A percentile compares a stretch with the other conserved stretches of the same genome.
Conservation (phyloP, 192 early-diverging fungal species). For the Entomortierella chlamydospora region DNA sequence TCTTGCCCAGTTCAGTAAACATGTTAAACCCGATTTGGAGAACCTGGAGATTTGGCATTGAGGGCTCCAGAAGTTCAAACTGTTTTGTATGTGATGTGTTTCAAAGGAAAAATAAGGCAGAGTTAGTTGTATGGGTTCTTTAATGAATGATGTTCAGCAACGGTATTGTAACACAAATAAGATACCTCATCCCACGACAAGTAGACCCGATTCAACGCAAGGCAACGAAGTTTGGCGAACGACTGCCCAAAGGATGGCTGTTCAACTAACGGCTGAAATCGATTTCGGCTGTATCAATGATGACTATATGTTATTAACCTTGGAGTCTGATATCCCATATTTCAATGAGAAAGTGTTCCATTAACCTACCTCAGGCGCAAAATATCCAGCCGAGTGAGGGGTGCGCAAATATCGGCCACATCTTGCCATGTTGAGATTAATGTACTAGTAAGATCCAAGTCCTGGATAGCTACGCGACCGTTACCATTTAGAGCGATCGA, state of each 20-base stretch:
- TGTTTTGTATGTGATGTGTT: too few relatives aligned
- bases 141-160: too few relatives aligned
- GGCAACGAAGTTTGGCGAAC: slow-evolving; percentile 30
- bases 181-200: slow-evolving; percentile 35
- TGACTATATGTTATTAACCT: neutral
- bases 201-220: slow-evolving; percentile 37
- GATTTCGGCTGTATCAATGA: slow-evolving; percentile 31
- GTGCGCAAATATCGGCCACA: slow-evolving; percentile 58
- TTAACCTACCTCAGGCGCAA: slow-evolving; percentile 62
- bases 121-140: too few relatives aligned
- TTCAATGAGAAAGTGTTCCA: neutral
- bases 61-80: slow-evolving; percentile 56
- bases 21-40: slow-evolving; percentile 65
- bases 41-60: slow-evolving; percentile 59
- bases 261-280: slow-evolving; percentile 27
- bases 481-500: too few relatives aligned
- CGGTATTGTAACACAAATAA: too few relatives aligned
- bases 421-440: slow-evolving; percentile 61
- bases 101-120: too few relatives aligned
- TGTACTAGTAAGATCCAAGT: slow-evolving; percentile 68
- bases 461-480: slow-evolving; percentile 54
- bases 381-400: slow-evolving; percentile 52
- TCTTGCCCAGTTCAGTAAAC: slow-evolving; percentile 31
- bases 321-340: neutral
- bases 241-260: slow-evolving; percentile 12